These are phyloP conservation scores for Keqinozyma sinolaborantium DNA, from an alignment of 1,139 yeast species.

Conservation along the genomic window DNA sequence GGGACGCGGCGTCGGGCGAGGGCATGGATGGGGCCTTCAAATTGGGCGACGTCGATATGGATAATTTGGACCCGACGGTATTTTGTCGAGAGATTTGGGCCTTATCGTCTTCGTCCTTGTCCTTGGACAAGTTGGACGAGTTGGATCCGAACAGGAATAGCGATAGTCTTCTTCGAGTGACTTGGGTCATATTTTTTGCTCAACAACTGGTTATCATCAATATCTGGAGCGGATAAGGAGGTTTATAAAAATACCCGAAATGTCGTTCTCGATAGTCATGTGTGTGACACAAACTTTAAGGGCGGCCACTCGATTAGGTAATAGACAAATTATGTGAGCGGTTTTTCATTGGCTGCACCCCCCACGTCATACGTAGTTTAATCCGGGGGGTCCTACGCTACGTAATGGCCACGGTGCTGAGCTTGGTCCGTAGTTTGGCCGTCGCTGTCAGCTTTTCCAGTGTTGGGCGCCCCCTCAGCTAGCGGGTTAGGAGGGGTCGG, in stretches of 20 bases:
- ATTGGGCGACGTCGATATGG: not conserved
- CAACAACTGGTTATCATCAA: not conserved
- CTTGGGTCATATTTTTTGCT: slow-evolving; percentile 10
- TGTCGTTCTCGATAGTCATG: not conserved
- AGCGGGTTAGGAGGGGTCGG: too few species aligned
- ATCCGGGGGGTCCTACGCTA: too few species aligned
- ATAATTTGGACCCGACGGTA: not conserved
- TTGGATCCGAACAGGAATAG: slow-evolving; percentile 17
- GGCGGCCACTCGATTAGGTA: not conserved
- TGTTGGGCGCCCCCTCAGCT: too few species aligned
- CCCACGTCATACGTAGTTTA: too few species aligned
- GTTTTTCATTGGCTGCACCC: not conserved
- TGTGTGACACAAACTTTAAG: not conserved
- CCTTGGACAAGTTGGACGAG: not conserved
- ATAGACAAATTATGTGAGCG: not conserved
- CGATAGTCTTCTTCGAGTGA: slow-evolving; percentile 15
- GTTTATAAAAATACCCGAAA: not conserved
- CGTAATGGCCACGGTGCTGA: too few species aligned
- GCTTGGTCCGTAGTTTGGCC: too few species aligned
- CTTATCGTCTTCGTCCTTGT: slow-evolving; percentile 1
- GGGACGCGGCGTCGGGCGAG: slow-evolving; percentile 1
- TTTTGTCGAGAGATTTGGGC: slow-evolving; percentile 1
- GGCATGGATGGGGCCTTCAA: not conserved
- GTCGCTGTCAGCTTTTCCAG: too few species aligned
- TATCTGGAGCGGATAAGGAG: not conserved